These are phyloP conservation scores for Dothidotthia symphoricarpi DNA, from an alignment of 2,329 filamentous ascomycete species.

Conservation along the genomic window DNA sequence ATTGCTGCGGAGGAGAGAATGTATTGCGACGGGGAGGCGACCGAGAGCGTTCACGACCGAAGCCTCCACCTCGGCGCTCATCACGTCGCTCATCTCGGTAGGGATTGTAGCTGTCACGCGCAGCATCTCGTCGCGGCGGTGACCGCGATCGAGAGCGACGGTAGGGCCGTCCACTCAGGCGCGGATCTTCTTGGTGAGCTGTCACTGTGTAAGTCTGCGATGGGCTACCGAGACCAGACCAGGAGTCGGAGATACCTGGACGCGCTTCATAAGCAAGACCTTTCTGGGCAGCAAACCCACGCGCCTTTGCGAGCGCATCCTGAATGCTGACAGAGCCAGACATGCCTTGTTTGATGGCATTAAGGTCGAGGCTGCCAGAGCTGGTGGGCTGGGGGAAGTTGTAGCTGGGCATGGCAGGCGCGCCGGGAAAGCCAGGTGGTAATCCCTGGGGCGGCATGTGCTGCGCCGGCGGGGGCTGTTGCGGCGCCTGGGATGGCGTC, in stretches of 20 bases:
- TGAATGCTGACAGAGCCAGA: slow-evolving; percentile 80
- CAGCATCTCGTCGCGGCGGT: slow-evolving; percentile 63
- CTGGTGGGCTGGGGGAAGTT: slow-evolving; percentile 65
- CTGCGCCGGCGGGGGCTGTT: slow-evolving; percentile 41
- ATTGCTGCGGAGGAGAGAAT: slow-evolving; percentile 59
- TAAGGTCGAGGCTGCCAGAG: slow-evolving; percentile 77
- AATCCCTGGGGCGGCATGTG: slow-evolving; percentile 46
- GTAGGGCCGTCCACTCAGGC: slow-evolving; percentile 57
- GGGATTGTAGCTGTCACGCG: slow-evolving; percentile 74
- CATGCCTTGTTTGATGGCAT: slow-evolving; percentile 73
- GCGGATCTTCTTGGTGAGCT: slow-evolving; percentile 48
- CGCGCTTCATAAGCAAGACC: slow-evolving; percentile 58
- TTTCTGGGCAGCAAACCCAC: slow-evolving; percentile 76
- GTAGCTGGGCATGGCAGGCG: slow-evolving; percentile 47
- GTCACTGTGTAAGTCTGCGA: slow-evolving; percentile 34
- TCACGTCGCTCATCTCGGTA: slow-evolving; percentile 83
- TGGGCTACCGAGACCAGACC: slow-evolving; percentile 23
- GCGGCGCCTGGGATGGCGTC: slow-evolving; percentile 49
- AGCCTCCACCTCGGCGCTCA: slow-evolving; percentile 52
- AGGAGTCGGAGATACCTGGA: slow-evolving; percentile 49
- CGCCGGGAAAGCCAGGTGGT: slow-evolving; percentile 47
- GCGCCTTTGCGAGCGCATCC: slow-evolving; percentile 81
- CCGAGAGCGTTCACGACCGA: slow-evolving; percentile 66
- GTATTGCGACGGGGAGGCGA: slow-evolving; percentile 60
- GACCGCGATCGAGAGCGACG: slow-evolving; percentile 63